Evolutionary conservation across 2,329 filamentous ascomycete species (phyloP), one percentile per base, ranked within the genome.

Genomic region (Onygena corvina): DNA sequence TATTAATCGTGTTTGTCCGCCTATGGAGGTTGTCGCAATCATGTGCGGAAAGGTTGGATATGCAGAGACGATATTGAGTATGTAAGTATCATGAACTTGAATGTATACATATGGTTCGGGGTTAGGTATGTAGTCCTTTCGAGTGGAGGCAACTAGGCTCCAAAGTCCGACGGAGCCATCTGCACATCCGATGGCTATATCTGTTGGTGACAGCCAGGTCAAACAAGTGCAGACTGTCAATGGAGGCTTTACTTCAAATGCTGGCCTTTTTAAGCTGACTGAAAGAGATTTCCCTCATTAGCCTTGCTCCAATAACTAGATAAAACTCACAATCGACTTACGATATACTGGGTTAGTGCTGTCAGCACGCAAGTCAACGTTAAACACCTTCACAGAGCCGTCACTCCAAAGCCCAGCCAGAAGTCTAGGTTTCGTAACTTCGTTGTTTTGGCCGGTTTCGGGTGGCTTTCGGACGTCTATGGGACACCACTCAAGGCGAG

Each of bases 391-490:
- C 3, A 77, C 61, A 42, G 61, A 67, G 3, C 79, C 79, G 58
- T 83, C 79, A n/a, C 68, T 70, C 67, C 74, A 80, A 1, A 81
- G 61, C 8, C 71, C 70, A 3, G 75, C 77, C 30, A 80, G 60
- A 25, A 58, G 57, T 52, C 59, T 56, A 27, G 54, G 57, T 11
- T 52, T 56, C 46, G 25, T 4, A 18, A 14, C n/a, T 35, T 36
- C 4, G 23, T 36, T 36, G 20, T 60, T 57, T 38, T 61, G 51
- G 20, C 62, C 51, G 42, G 67, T 60, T 9, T 63, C 56, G 1
- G 62, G 54, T n/a, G 53, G 47, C n/a, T 31, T 45, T 34, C 54
- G 58, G 42, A 64, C 63, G 29, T 60, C 58, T 42, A 74, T 63
- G 8, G 75, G 75, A 59, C 76, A 79, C 77, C 77, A 83, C 52